Base-by-base conservation (phyloP, 495 filamentous ascomycete species). In the Evansstolkia leycettana region DNA sequence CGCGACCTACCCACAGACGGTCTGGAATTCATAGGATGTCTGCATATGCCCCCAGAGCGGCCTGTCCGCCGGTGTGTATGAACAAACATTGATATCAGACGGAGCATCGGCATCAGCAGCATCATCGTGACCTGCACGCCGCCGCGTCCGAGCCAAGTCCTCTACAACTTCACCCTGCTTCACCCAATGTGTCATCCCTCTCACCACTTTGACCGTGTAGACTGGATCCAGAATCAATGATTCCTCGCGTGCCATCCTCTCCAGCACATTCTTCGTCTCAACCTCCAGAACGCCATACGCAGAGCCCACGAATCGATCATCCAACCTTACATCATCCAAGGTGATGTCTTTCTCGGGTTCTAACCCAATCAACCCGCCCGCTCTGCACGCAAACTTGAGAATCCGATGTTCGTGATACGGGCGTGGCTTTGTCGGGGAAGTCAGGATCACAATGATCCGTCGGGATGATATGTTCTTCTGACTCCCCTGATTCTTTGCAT, bases 11-110 rank as follows among this genome's bases (percentile, higher is more conserved):
- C 20, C 9, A 23, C 9, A 23, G 4, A 23, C 5, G 9, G 9
- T 23, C 5, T 9, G 5, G 20, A 9, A 23, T 23, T 23, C 20
- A 23, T 23, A 5, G 9, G 28, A 48, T 18, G 38, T 58, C 51
- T 2, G 45, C 50, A 36, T 64, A 62, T 17, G 60, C 60, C 9
- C 51, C 41, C 10, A 62, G 13, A 0, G 56, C 52, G 31, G 56
- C 44, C 39, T 62, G 60, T n/a, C 60, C 60, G 6, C 60, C 60
- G 0, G 60, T 64, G 41, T 64, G 60, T 27, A 64, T 57, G 26
- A 64, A 62, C 17, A 64, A 37, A 14, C 52, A 52, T 64, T 62
- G 1, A 57, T 23, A 4, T 23, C 20, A 4, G 9, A 23, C 20
- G 20, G 9, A 9, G 9, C 20, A 23, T 9, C 20, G n/a, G n/a